Percentiles rank a stretch among this genome's conserved stretches.
These are phyloP conservation scores for Pichia membranifaciens DNA, from an alignment of 805 yeast species.

Conservation along the genomic window DNA sequence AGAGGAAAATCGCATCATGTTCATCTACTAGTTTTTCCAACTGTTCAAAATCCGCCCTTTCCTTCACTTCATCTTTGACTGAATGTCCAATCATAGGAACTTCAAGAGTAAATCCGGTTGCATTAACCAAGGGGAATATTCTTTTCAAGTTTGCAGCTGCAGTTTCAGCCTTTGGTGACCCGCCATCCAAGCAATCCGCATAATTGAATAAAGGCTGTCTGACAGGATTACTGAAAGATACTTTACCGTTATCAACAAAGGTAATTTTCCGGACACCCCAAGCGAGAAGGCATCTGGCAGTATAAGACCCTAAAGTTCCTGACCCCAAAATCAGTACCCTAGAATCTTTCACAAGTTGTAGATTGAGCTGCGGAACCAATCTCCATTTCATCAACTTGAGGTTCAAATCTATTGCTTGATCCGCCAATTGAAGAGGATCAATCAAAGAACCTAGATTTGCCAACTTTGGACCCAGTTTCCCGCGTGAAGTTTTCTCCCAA, in stretches of 20 bases:
- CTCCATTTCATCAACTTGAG: conserved; percentile 96
- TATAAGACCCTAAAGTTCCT: conserved; percentile 93
- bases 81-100: conserved; percentile 98
- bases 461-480: conserved; percentile 72
- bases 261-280: conserved; percentile 92
- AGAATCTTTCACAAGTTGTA: conserved; percentile 54
- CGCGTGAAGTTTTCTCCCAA: conserved; percentile 81
- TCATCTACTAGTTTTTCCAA: conserved; percentile 48
- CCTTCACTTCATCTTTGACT: conserved; percentile 48
- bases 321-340: conserved; percentile 84
- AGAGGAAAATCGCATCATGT: conserved; percentile 73
- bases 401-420: conserved; percentile 89
- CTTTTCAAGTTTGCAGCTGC: conserved; percentile 71
- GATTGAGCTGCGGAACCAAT: conserved; percentile 72
- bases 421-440: conserved; percentile 76
- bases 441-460: conserved; percentile 79
- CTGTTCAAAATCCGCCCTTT: conserved; percentile 44
- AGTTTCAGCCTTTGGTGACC: conserved; percentile 64
- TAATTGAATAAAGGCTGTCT: conserved; percentile 84
- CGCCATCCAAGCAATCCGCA: conserved; percentile 74
- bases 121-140: conserved; percentile 72
- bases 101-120: conserved; percentile 59
- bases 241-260: conserved; percentile 82
- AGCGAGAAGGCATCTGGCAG: conserved; percentile 77
- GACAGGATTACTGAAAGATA: conserved; percentile 92